These are phyloP conservation scores for Xylaria sp. DNA, from an alignment of 2,329 filamentous ascomycete genomes.

Conservation along the genomic window DNA sequence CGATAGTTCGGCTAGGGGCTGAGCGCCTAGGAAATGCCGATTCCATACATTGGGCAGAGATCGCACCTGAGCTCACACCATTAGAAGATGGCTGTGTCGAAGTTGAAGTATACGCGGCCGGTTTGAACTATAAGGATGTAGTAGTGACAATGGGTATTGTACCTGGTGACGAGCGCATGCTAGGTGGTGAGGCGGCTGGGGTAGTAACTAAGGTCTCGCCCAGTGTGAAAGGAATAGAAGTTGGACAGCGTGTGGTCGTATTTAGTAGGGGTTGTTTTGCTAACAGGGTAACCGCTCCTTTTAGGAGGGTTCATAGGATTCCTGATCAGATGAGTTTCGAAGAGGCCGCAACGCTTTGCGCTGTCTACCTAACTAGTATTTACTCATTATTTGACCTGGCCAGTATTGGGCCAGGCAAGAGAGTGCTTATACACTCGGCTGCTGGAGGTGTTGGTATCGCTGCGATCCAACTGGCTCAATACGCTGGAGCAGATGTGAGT, in stretches of 20 bases:
- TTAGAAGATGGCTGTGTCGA: constrained; percentile 19
- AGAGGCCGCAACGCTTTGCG: constrained; percentile 49
- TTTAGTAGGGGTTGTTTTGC: constrained; percentile 36
- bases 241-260: constrained; percentile 40
- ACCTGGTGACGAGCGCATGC: constrained; percentile 22
- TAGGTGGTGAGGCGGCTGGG: constrained; percentile 42
- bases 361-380: constrained; percentile 47
- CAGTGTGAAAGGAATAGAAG: constrained; percentile 32
- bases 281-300: constrained; percentile 29
- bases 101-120: constrained; percentile 27
- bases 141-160: constrained; percentile 31
- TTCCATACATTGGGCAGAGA: constrained; percentile 19
- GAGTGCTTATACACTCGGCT: constrained; percentile 38
- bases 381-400: constrained; percentile 46
- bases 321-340: constrained; percentile 49
- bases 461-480: constrained; percentile 26
- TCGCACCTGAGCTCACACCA: not conserved
- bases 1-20: constrained; percentile 8
- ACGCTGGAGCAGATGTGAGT: constrained; percentile 26
- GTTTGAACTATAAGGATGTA: constrained; percentile 35
- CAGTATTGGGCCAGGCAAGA: constrained; percentile 40
- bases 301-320: constrained; percentile 40
- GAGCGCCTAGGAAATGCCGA: constrained; percentile 29
- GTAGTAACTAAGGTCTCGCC: constrained; percentile 29
- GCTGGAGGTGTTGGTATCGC: constrained; percentile 36